These are phyloP conservation scores for Astrothelium macrocarpum DNA, from an alignment of 495 filamentous ascomycete genomes.

Conservation along the genomic window DNA sequence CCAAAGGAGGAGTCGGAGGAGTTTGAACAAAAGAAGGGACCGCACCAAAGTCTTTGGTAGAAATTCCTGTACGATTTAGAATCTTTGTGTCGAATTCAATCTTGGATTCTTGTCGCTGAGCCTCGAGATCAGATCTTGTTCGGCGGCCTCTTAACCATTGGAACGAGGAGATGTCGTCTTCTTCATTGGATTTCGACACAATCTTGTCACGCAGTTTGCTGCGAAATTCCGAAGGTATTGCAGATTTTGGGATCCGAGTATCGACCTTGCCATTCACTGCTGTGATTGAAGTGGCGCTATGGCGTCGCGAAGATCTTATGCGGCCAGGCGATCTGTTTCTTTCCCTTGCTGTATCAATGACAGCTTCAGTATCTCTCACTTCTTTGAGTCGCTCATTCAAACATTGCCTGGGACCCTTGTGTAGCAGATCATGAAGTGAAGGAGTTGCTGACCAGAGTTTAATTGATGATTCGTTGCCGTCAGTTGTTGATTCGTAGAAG, in stretches of 20 bases:
- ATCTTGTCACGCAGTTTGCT: no score
- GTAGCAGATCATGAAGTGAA: not conserved
- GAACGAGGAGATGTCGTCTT: not conserved
- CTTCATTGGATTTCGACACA: not conserved
- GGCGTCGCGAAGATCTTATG: not conserved
- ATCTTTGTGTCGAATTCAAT: not conserved
- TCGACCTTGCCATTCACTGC: not conserved
- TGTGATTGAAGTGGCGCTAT: not conserved
- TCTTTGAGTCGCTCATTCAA: conserved; percentile 1
- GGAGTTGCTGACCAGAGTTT: not conserved
- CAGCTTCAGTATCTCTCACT: not conserved
- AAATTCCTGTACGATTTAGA: not conserved
- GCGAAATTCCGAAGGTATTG: not conserved
- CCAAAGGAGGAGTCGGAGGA: not conserved
- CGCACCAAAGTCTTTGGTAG: not conserved
- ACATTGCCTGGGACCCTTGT: not conserved
- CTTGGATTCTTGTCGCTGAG: not conserved
- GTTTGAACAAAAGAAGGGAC: not conserved
- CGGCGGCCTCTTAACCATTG: conserved; percentile 1
- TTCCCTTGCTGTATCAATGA: not conserved
- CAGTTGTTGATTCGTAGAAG: not conserved
- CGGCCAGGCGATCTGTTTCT: not conserved
- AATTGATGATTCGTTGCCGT: not conserved
- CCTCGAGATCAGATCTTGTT: not conserved
- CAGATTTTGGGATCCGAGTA: not conserved